A percentile compares a stretch with the other conserved stretches of the same genome.
Conservation (phyloP, 306 rosid species). For the Prunus campanulata region DNA sequence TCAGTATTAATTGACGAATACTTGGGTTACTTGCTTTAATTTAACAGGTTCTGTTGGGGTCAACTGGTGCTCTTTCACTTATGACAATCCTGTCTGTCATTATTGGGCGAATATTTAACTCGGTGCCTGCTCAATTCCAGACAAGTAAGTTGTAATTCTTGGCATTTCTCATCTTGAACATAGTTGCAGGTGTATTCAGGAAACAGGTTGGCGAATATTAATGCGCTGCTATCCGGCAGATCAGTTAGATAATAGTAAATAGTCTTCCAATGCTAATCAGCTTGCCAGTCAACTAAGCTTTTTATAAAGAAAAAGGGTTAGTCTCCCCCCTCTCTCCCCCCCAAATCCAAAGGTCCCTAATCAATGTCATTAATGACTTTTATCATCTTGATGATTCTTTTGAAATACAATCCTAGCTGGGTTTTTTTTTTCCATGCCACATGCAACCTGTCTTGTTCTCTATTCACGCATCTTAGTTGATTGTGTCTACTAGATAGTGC, state of each 20-base stretch:
- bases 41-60: constrained; percentile 83
- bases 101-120: constrained; percentile 81
- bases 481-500: neutral
- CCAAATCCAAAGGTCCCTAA: neutral
- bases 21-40: constrained; percentile 22
- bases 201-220: neutral
- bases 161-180: constrained; percentile 20
- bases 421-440: neutral
- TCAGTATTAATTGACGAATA: neutral
- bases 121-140: constrained; percentile 97
- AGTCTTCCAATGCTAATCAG: neutral
- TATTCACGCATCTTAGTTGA: neutral
- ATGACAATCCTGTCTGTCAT: constrained; percentile 84
- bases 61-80: constrained; percentile 87
- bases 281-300: neutral
- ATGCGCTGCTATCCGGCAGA: neutral
- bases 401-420: neutral
- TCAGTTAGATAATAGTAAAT: neutral
- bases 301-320: neutral
- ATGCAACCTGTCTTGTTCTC: neutral
- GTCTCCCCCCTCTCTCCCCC: neutral
- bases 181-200: constrained; percentile 14
- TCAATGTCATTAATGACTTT: neutral
- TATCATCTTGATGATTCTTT: neutral
- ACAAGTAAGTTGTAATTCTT: constrained; percentile 68